Percentiles rank a stretch among this genome's conserved stretches.
phyloP scores from a whole-genome alignment of 1,139 yeast genomes.

The Waltiozyma sp. region DNA sequence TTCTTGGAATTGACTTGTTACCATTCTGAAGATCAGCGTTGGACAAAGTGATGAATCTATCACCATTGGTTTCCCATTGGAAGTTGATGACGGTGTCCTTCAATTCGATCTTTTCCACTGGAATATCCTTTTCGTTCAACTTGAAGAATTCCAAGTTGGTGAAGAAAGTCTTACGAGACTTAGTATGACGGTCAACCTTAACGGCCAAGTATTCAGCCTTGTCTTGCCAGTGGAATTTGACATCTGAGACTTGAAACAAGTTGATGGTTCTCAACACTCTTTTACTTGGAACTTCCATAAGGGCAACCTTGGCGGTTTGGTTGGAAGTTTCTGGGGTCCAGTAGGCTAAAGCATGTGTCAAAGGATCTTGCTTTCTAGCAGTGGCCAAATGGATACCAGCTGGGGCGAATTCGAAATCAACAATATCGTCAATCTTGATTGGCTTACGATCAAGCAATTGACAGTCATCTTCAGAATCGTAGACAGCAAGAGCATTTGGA shows the following conservation, averaged over 20 bases:
- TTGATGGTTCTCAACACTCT: constrained; percentile 82
- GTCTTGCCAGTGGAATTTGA: constrained; percentile 91
- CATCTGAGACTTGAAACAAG: constrained; percentile 88
- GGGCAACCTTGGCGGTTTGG: constrained; percentile 90
- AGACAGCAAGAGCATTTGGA: constrained; percentile 86
- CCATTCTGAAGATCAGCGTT: constrained; percentile 44
- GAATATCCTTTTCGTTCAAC: constrained; percentile 77
- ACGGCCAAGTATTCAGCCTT: constrained; percentile 80
- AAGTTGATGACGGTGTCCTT: constrained; percentile 82
- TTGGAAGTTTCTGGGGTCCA: constrained; percentile 95
- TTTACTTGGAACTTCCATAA: constrained; percentile 82
- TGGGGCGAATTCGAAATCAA: constrained; percentile 95
- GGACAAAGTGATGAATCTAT: constrained; percentile 74
- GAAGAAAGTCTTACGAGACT: constrained; percentile 84
- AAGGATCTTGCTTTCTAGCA: constrained; percentile 32
- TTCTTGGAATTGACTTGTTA: constrained; percentile 63
- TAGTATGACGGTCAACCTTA: constrained; percentile 94
- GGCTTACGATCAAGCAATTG: constrained; percentile 78
- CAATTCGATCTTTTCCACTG: constrained; percentile 89
- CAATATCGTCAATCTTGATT: constrained; percentile 73
- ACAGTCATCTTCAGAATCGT: constrained; percentile 56
- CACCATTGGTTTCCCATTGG: constrained; percentile 94
- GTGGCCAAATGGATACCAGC: constrained; percentile 62
- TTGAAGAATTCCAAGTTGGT: constrained; percentile 91
- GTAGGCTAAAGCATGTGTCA: constrained; percentile 64